Evolutionary conservation across 441 rosid genomes (phyloP).

Genomic region (Bruguiera hainesii): DNA sequence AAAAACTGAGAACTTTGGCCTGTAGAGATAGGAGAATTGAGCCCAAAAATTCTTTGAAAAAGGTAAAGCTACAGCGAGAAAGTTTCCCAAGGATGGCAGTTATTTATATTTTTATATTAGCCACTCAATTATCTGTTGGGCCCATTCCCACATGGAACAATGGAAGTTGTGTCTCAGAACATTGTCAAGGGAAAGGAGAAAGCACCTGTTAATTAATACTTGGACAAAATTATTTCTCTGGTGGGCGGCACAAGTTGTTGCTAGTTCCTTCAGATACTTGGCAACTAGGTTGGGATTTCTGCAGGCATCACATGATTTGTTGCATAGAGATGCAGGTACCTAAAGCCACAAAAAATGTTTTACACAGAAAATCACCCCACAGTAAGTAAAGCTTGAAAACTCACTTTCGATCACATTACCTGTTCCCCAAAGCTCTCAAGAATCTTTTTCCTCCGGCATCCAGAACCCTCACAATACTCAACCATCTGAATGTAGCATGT

Average conservation of each 20-base stretch:
- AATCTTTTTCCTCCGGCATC: slow-evolving; percentile 88
- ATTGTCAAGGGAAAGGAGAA: slow-evolving; percentile 12
- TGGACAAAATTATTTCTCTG: slow-evolving; percentile 57
- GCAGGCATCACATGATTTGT: slow-evolving; percentile 84
- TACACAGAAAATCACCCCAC: slow-evolving; percentile 10
- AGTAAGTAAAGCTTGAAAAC: neutral
- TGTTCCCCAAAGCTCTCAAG: slow-evolving; percentile 92
- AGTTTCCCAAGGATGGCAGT: no score
- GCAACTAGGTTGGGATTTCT: slow-evolving; percentile 65
- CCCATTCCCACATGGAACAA: neutral
- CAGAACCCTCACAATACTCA: slow-evolving; percentile 84
- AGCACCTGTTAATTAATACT: slow-evolving; percentile 60
- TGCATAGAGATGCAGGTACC: slow-evolving; percentile 64
- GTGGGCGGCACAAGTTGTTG: slow-evolving; percentile 31
- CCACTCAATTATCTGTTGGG: neutral
- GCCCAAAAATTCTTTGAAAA: no score
- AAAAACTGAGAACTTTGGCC: neutral
- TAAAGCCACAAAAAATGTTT: slow-evolving; percentile 14
- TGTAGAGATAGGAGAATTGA: no score
- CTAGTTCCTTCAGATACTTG: slow-evolving; percentile 65
- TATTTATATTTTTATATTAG: no score
- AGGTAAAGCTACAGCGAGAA: no score
- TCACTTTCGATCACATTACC: slow-evolving; percentile 45
- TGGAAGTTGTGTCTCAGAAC: neutral
- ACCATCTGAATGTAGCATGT: slow-evolving; percentile 52